Conservation (phyloP, 202 grass and related monocot species). For the Brachypodium distachyon region DNA sequence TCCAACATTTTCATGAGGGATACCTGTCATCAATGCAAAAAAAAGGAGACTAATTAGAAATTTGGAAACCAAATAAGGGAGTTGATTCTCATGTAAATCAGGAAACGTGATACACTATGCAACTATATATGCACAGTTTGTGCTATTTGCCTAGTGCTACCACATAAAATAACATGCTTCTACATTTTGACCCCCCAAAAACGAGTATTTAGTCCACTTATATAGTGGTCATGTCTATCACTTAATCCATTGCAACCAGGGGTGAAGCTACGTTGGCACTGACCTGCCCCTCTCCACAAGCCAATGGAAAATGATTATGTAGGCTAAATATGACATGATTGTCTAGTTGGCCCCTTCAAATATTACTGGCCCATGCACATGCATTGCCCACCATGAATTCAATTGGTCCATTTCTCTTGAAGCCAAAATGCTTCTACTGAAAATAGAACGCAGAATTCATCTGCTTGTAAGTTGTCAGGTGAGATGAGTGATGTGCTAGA, state of each 20-base stretch:
- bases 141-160: neutral
- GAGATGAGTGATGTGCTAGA: neutral
- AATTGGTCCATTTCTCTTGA: too few species aligned
- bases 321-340: too few species aligned
- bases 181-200: neutral
- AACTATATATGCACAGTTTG: neutral
- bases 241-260: neutral
- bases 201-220: neutral
- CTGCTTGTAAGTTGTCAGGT: neutral
- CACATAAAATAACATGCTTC: neutral
- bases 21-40: conserved; percentile 43
- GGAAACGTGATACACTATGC: neutral
- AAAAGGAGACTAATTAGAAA: conserved; percentile 4
- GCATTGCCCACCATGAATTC: too few species aligned
- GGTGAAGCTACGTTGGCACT: too few species aligned
- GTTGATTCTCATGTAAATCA: neutral
- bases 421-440: neutral
- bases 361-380: too few species aligned
- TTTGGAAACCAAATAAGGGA: neutral
- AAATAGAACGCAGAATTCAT: neutral
- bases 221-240: neutral
- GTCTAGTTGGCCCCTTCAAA: too few species aligned
- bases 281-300: too few species aligned
- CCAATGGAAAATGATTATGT: too few species aligned
- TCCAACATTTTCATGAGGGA: conserved; percentile 91